Evolutionary conservation across 257 asterid species (phyloP), one percentile per base, ranked within the genome.

Genomic region (Mitragyna speciosa): DNA sequence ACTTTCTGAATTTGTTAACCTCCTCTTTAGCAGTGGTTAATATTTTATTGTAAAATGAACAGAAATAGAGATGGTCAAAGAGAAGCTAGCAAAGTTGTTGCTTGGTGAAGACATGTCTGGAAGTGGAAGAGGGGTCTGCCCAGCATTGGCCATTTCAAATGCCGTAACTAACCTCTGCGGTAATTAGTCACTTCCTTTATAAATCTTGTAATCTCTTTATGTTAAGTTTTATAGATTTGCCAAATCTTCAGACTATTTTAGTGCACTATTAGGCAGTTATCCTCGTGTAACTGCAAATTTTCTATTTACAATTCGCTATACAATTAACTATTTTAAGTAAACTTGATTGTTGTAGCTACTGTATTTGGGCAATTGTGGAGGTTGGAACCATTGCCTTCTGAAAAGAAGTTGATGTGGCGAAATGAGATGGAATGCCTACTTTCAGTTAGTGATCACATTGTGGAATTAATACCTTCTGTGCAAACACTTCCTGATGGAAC

Each of bases 41-140:
- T 19, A 39, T 45, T 20, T 74, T 72, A 11, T 56, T 12, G 80
- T 56, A 73, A 72, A 31, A 73, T 85, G 68, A 64, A 48, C 72
- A 94, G 98, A 92, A 84, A 52, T 86, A 76, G 97, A 94, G 87
- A 92, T 91, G 98, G 92, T 94, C 95, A 92, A 90, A 78, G 98
- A 92, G 82, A 83, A 90, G 63, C 92, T 91, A 58, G 91, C 92
- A 43, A 94, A 94, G 76, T 83, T 94, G 77, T 85, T 94, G 83
- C 97, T 94, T 6, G 97, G 98, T 39, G 98, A 94, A 86, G 98
- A 94, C 78, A 94, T 94, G 98, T 94, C 98, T 73, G 98, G 98
- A 31, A 85, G 91, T 77, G 97, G 98, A 61, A 91, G 93, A 82
- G 98, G 98, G 70, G 98, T 91, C 43, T 91, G 91, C 82, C 86